A percentile compares a stretch with the other conserved stretches of the same genome.
phyloP scores from a whole-genome alignment of 495 filamentous ascomycete genomes.

The Lentithecium fluviatile region DNA sequence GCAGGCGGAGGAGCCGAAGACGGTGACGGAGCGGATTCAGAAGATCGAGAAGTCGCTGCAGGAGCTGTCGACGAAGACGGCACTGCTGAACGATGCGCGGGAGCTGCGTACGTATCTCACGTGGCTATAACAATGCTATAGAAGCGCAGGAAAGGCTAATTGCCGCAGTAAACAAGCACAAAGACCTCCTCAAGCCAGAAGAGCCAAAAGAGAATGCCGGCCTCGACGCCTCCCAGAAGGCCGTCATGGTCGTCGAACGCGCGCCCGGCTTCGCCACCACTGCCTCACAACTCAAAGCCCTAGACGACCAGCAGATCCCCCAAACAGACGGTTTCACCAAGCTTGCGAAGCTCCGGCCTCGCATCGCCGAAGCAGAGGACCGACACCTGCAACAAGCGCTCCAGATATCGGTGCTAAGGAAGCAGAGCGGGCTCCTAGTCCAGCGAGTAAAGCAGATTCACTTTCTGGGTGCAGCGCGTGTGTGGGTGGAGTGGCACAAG shows the following conservation, averaged over 20 bases:
- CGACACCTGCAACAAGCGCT: constrained; percentile 69
- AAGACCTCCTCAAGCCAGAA: constrained; percentile 52
- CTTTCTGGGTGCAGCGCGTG: constrained; percentile 65
- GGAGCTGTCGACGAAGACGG: constrained; percentile 46
- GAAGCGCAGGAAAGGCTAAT: too few species aligned
- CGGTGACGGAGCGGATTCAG: constrained; percentile 51
- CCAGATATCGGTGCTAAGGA: constrained; percentile 68
- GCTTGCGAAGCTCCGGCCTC: constrained; percentile 67
- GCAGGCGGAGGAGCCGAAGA: constrained; percentile 36
- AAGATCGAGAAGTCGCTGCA: constrained; percentile 56
- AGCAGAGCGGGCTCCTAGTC: constrained; percentile 69
- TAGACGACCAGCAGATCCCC: constrained; percentile 75
- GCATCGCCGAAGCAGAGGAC: constrained; percentile 64
- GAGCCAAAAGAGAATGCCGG: constrained; percentile 4
- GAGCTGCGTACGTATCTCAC: constrained; percentile 27
- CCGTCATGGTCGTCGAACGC: constrained; percentile 72
- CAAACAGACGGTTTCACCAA: constrained; percentile 63
- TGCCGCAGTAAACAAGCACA: constrained; percentile 54
- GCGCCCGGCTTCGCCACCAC: constrained; percentile 73
- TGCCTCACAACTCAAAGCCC: constrained; percentile 74
- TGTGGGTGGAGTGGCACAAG: constrained; percentile 72
- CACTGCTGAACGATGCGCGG: constrained; percentile 30
- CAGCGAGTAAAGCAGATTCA: constrained; percentile 78
- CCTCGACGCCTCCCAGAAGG: constrained; percentile 43
- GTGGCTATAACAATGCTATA: too few species aligned